Evolutionary conservation across 306 rosid species (phyloP).

Genomic region (Quercus variabilis): DNA sequence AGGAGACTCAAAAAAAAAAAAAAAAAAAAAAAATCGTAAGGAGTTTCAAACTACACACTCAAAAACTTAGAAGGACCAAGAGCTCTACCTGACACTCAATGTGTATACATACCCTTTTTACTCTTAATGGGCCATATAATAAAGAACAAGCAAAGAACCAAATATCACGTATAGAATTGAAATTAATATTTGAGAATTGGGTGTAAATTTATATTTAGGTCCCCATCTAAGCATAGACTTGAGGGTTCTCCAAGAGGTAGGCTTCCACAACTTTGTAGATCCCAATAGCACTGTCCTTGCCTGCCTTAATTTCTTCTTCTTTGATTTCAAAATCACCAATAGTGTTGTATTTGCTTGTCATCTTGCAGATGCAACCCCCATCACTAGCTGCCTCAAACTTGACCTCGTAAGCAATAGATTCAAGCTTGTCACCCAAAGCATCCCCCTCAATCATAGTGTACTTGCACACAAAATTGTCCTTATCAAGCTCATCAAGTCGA

Average conservation of each 20-base stretch:
- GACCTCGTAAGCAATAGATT: constrained; percentile 58
- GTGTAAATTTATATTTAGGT: background rate
- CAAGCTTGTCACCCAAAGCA: constrained; percentile 67
- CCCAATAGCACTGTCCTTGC: constrained; percentile 66
- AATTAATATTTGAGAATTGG: background rate
- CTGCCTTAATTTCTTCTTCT: constrained; percentile 62
- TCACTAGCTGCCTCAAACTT: constrained; percentile 61
- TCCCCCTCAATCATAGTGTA: constrained; percentile 77
- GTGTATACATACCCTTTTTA: background rate
- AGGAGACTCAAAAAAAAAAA: too few species aligned
- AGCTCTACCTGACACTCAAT: too few species aligned
- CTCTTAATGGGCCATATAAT: background rate
- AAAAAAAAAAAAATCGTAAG: too few species aligned
- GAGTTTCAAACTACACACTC: too few species aligned
- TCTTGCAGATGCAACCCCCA: constrained; percentile 58
- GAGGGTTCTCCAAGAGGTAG: constrained; percentile 62
- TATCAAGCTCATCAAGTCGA: constrained; percentile 55
- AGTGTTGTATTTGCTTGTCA: constrained; percentile 55
- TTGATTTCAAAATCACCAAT: constrained; percentile 41
- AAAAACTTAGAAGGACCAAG: too few species aligned
- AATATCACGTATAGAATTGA: background rate
- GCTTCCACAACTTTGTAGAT: constrained; percentile 62
- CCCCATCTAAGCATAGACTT: constrained; percentile 41
- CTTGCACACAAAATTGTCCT: constrained; percentile 52
- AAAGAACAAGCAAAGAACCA: background rate